Percentiles rank a stretch among this genome's conserved stretches.
phyloP scores from a whole-genome alignment of 129 eudicot species.

The sunflower (Helianthus annuus) region HanXRQr2.0-SUNRISE NC_035433.2:139958205-139958704 shows the following conservation, averaged over 20 bases:
- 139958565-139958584: neutral
- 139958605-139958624: no score
- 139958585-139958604: no score
- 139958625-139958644: no score
- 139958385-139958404: neutral
- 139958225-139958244: neutral
- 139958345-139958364: neutral
- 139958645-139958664: no score
- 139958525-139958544: neutral
- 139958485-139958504: neutral
- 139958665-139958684: no score
- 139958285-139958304: neutral
- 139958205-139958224: neutral
- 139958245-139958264: constrained; percentile 20
- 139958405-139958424: neutral
- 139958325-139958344: constrained; percentile 6
- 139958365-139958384: neutral
- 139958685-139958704: no score
- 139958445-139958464: no score
- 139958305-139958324: constrained; percentile 18
- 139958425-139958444: no score
- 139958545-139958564: neutral
- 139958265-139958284: constrained; percentile 21
- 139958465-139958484: no score
- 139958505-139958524: neutral